A percentile compares a stretch with the other conserved stretches of the same genome.
phyloP scores from a whole-genome alignment of 768 basidiomycete species.

The Auricularia auricula-judae region DNA sequence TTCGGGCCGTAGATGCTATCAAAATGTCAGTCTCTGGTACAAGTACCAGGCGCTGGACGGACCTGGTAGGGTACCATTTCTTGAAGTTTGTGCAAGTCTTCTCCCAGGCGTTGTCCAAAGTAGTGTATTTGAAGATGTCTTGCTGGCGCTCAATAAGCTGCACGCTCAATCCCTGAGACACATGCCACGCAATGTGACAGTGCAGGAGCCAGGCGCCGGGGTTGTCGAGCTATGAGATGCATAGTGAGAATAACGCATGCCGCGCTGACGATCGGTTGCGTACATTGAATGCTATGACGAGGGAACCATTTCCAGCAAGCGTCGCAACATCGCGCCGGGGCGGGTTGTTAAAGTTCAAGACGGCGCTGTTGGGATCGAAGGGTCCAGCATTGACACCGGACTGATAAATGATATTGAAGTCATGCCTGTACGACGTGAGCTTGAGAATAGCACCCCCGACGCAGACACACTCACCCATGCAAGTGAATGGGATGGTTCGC shows the following conservation, averaged over 20 bases:
- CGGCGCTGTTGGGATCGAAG: not conserved
- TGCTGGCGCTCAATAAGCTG: not conserved
- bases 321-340: not conserved
- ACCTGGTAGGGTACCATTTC: not conserved
- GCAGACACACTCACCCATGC: not conserved
- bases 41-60: not conserved
- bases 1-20: not conserved
- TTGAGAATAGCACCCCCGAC: not conserved
- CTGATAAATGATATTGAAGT: not conserved
- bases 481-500: not conserved
- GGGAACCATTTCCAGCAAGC: not conserved
- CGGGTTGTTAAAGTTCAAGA: not conserved
- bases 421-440: not conserved
- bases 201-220: not conserved
- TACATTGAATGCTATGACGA: not conserved
- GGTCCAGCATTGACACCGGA: not conserved
- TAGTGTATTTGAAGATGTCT: not conserved
- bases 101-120: not conserved
- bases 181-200: slow-evolving; percentile 1
- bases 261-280: not conserved
- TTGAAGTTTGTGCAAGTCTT: not conserved
- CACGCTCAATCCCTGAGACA: not conserved
- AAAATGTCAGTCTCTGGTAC: not conserved
- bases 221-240: not conserved
- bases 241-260: not conserved